Evolutionary conservation across 2,329 filamentous ascomycete genomes (phyloP), one percentile per base, ranked within the genome.

Genomic region (Botrytis squamosa): DNA sequence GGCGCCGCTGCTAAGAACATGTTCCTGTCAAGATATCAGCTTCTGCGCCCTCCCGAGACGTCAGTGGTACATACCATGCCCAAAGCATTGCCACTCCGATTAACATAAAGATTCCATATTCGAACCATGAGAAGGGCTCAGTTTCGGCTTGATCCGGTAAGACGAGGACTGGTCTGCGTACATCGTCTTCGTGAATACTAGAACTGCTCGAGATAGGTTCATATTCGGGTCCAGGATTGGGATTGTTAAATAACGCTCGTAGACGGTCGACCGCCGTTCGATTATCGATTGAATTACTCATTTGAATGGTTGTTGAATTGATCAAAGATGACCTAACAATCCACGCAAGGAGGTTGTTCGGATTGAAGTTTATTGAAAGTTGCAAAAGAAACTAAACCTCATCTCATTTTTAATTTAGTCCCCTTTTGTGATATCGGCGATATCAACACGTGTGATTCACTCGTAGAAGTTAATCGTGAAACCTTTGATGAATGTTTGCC

Each of bases 1-100:
- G 95, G 94, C 2, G 94, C 93, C 14, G 95, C 94, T 64, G 96
- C 95, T 78, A 98, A 89, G 83, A 98, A 98, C 95, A 98, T 98
- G 85, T 98, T 98, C 94, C 94, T 95, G 77, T 72, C 36, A 66
- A 59, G 29, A 72, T 67, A 52, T 72, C 62, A 72, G 46, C 70
- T 67, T 66, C 60, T 72, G 70, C 62, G 44, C 38, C 20, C 36
- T 72, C 70, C 70, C 70, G 62, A 72, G 49, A 67, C 62, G n/a
- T 55, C 46, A 36, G 70, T n/a, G 59, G 36, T 67, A 79, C 88
- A 78, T 88, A 97, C 95, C 95, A 98, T 72, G 95, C 94, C 95
- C 95, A 98, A 63, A 98, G 87, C 96, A 98, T 98, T 70, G 95
- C 93, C 73, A 97, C 87, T 69, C 96, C 96, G 40, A 98, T 85